Base-by-base conservation (phyloP, 768 basidiomycete species). In the Agrocybe praecox region DNA sequence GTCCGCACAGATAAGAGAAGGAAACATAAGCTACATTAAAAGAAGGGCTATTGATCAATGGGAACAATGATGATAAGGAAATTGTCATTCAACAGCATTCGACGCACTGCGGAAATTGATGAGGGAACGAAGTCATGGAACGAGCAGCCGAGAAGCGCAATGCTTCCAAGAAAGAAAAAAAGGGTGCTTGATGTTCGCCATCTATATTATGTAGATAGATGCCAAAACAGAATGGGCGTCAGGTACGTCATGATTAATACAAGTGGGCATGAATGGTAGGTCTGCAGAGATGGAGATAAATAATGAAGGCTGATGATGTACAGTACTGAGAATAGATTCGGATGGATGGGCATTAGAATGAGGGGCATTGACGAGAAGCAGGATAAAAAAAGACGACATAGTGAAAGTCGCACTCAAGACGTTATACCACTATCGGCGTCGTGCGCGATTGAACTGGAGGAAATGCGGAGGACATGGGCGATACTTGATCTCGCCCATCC, bases 381-480 rank as follows among this genome's bases (percentile, higher is more conserved):
- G 44, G 34, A 53, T 32, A 54, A 19, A 17, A 32, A 44, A 24
- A n/a, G 40, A 15, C 33, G 52, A 44, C 23, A 32, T 21, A 24
- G 18, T 40, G 46, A 49, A 49, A 23, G 42, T 22, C 4, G n/a
- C 46, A 53, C 19, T 34, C n/a, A 19, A 34, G 15, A 15, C 26
- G 23, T 61, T 49, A 66, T 45, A 66, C 61, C 44, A 62, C 56
- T 23, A 62, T 68, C 17, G 72, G 63, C 9, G 72, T 66, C 14
- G 67, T 64, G 11, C 76, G 74, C 42, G 76, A 65, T 56, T 79
- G 77, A 23, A 75, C 72, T 21, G 77, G 65, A 12, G 91, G 91
- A 72, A 93, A 92, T 42, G 90, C 91, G 21, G 89, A 90, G 15
- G 90, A 92, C 88, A 93, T 85, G 0, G 91, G 91, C 17, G 90